These are phyloP conservation scores for Cyberlindnera maclurae DNA, from an alignment of 805 yeast genomes.

Conservation along the genomic window DNA sequence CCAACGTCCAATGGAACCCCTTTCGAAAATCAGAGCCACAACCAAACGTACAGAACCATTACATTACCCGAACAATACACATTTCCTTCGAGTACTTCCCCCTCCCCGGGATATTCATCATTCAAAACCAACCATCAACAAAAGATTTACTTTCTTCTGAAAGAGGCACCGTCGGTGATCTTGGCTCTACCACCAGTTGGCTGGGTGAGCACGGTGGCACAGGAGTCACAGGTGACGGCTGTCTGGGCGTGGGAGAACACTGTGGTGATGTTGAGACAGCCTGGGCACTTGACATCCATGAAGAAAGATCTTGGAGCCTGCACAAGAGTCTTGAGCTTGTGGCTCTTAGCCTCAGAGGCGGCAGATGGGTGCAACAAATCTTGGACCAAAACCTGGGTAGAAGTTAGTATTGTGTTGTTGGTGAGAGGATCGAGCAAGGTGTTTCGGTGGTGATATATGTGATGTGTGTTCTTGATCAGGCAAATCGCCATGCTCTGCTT, in stretches of 20 bases:
- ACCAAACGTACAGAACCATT: neutral
- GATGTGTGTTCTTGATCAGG: too few species aligned
- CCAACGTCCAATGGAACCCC: neutral
- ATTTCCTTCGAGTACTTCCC: too few species aligned
- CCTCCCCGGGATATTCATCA: too few species aligned
- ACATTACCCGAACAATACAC: too few species aligned
- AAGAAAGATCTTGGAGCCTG: constrained; percentile 98
- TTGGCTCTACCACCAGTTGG: constrained; percentile 99
- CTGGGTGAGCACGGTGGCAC: constrained; percentile 96
- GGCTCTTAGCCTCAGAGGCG: constrained; percentile 92
- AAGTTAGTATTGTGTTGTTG: neutral
- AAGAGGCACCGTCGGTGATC: constrained; percentile 98
- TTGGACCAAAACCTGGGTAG: constrained; percentile 85
- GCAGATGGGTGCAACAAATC: constrained; percentile 98
- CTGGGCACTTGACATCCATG: constrained; percentile 99
- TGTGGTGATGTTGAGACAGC: constrained; percentile 97
- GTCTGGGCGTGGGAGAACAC: constrained; percentile 99
- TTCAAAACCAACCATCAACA: too few species aligned
- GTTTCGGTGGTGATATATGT: too few species aligned
- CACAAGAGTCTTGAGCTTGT: constrained; percentile 96
- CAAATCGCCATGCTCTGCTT: too few species aligned
- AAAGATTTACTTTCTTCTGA: constrained; percentile 86
- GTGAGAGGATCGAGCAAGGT: too few species aligned
- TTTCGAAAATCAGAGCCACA: neutral
- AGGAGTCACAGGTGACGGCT: constrained; percentile 98